Evolutionary conservation across 75 land plant genomes (phyloP), one percentile per base, ranked within the genome.

Genomic region (Cupressus sempervirens): DNA sequence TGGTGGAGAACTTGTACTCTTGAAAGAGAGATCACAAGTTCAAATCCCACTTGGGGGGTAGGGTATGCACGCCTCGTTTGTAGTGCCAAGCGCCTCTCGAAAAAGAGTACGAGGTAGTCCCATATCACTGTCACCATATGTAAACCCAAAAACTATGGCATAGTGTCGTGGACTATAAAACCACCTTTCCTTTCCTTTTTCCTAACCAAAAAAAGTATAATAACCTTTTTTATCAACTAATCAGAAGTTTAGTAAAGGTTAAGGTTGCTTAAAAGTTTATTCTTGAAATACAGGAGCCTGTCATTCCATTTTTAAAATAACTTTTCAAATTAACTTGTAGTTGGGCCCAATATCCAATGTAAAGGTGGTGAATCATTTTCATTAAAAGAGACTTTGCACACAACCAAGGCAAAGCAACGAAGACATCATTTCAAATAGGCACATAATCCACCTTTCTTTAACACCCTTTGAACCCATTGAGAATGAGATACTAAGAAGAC

Each of bases 291-390:
- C 3, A 20, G 7, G 26, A 7, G 0, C 67, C 29, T 23, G 7
- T 23, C 67, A 62, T 23, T 62, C 67, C 23, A 26, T 62, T 20
- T 13, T 11, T 23, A 62, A 62, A 62, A 72, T 11, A 1, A 72
- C n/a, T 1, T 30, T 30, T 72, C 12, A 72, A 32, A 30, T 32
- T 32, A 30, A 72, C 36, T 30, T 32, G n/a, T 15, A 72, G 74
- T 30, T 32, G 74, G 74, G 74, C 12, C 74, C 74, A 32, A 1
- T 3, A 72, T 32, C 74, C 74, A 29, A 72, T 72, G 74, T 15
- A 72, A 62, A 72, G 74, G 74, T 72, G 74, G 74, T 72, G 36
- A 13, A 29, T 72, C 15, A 72, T 72, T 72, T 72, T 72, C 35
- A 72, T 2, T 32, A 35, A 72, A 3, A 32, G 12, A 72, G 74